Base-by-base conservation (phyloP, 1,139 yeast species). In the Lodderomyces margitis region DNA sequence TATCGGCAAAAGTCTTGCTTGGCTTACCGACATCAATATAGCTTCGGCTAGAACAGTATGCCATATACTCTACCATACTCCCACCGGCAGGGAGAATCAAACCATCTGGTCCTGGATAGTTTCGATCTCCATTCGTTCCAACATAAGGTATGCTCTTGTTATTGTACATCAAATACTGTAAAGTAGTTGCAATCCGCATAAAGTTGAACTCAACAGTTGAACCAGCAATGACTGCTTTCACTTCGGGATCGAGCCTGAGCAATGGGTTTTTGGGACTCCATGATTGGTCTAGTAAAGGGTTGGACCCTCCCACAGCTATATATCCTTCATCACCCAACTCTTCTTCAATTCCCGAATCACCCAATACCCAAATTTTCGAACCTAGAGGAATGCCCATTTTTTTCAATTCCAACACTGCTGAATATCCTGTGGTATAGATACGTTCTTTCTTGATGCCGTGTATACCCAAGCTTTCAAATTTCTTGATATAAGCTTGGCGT, bases 351-450 rank as follows among this genome's bases (percentile, higher is more conserved):
- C 98, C 98, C 14, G 67, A 53, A 56, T 87, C 95, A 31, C 98
- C 98, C 42, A 89, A 68, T 1, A 89, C 87, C 83, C 95, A 83
- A 11, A 89, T 80, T 58, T 89, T 91, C 30, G 68, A 56, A 1
- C 63, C 64, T 7, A 33, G 36, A 11, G 60, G 60, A 8, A 69
- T 52, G 4, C 58, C 54, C 28, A 62, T 47, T 11, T 48, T 51
- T 20, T 57, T 57, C 20, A 67, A 48, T 21, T 55, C 55, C 16
- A 54, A 49, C 2, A 63, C 70, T 1, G 74, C 71, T 0, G 70
- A 60, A 45, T 66, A 69, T 42, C 71, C 60, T 0, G 75, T 67
- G 3, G 74, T 73, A 46, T 58, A 70, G 2, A 68, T 58, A 40
- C 52, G 50, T 3, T 61, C 61, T 39, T 66, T 41, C 5, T 17